These are phyloP conservation scores for Hanseniaspora guilliermondii DNA, from an alignment of 805 yeast species.

Conservation along the genomic window DNA sequence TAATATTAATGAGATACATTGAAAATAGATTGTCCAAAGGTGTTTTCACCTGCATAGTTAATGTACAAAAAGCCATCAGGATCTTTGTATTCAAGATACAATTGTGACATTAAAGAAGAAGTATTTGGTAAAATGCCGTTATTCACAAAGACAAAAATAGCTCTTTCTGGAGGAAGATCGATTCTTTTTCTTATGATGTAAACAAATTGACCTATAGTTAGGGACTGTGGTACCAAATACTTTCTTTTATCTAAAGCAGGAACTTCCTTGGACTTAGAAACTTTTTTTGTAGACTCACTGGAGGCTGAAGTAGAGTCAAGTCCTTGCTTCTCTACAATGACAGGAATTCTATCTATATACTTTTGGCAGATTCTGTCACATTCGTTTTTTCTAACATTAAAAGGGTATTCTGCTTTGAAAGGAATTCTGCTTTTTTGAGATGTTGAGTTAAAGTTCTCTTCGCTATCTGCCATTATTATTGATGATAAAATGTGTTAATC, in stretches of 20 bases:
- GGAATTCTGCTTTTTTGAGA: slow-evolving; percentile 21
- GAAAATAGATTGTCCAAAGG: slow-evolving; percentile 49
- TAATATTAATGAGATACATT: background rate
- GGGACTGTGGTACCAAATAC: slow-evolving; percentile 88
- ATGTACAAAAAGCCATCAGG: slow-evolving; percentile 95
- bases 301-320: slow-evolving; percentile 28
- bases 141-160: slow-evolving; percentile 91
- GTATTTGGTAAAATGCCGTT: slow-evolving; percentile 90
- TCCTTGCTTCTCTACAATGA: slow-evolving; percentile 91
- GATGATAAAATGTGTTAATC: too few species aligned
- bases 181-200: slow-evolving; percentile 94
- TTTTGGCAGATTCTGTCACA: slow-evolving; percentile 80
- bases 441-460: background rate
- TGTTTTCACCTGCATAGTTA: slow-evolving; percentile 92
- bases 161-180: slow-evolving; percentile 92
- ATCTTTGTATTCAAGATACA: slow-evolving; percentile 93
- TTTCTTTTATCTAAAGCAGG: slow-evolving; percentile 95
- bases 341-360: slow-evolving; percentile 88
- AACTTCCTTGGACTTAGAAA: slow-evolving; percentile 38
- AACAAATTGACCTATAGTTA: slow-evolving; percentile 95
- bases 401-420: slow-evolving; percentile 59
- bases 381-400: slow-evolving; percentile 91
- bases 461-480: background rate
- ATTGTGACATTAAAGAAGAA: slow-evolving; percentile 88
- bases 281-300: background rate